Conservation (phyloP, 495 filamentous ascomycete genomes). For the Tuber aestivum region DNA sequence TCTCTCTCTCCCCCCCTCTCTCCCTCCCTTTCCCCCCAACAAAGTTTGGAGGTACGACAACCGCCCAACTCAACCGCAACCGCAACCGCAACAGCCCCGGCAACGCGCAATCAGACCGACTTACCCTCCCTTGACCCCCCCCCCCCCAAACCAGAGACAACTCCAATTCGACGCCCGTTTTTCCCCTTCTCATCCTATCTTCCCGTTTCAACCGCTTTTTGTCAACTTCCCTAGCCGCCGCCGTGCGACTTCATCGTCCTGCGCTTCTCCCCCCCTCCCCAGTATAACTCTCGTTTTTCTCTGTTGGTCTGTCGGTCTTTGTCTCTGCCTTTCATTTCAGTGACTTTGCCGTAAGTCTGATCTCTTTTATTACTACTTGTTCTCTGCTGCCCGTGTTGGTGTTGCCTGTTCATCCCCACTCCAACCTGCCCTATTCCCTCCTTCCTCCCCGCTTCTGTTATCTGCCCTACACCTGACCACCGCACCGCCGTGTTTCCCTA, state of each 20-base stretch:
- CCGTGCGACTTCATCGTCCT: constrained; percentile 28
- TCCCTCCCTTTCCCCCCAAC: neutral
- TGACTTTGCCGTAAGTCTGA: constrained; percentile 13
- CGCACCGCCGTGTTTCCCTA: constrained; percentile 7
- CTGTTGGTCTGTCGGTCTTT: constrained; percentile 7
- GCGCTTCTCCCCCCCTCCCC: constrained; percentile 15
- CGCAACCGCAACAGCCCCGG: constrained; percentile 23
- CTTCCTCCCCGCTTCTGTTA: constrained; percentile 7
- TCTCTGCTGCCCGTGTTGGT: constrained; percentile 12
- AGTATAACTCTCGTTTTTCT: constrained; percentile 15
- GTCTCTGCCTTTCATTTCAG: constrained; percentile 24
- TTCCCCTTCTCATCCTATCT: constrained; percentile 26
- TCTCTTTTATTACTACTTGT: neutral
- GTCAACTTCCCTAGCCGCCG: constrained; percentile 28
- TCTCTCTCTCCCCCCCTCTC: neutral
- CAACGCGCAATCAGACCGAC: neutral
- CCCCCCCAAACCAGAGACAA: neutral
- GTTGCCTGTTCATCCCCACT: constrained; percentile 13
- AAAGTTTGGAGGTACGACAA: constrained; percentile 6
- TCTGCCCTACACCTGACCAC: constrained; percentile 15
- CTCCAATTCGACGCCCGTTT: constrained; percentile 21
- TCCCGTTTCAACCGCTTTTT: constrained; percentile 16
- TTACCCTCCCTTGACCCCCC: constrained; percentile 23
- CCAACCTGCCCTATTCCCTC: constrained; percentile 19
- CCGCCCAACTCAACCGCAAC: constrained; percentile 9